These are phyloP conservation scores for Biscogniauxia sp. DNA, from an alignment of 2,329 filamentous ascomycete species.

Conservation along the genomic window DNA sequence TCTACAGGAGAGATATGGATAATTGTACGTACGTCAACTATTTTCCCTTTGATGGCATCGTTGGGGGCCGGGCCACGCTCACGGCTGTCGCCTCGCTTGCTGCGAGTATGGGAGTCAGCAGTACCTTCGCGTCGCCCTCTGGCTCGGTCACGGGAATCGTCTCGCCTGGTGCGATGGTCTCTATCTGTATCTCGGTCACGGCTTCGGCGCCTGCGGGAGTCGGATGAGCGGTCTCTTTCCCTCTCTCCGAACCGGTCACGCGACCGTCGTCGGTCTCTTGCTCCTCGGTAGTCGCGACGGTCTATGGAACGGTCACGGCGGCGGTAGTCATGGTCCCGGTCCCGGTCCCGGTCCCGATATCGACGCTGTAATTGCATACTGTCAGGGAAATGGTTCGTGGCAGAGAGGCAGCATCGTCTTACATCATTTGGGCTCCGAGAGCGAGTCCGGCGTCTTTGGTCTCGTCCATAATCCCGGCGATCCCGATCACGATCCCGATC, in stretches of 20 bases:
- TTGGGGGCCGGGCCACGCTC: slow-evolving; percentile 49
- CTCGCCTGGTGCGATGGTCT: slow-evolving; percentile 67
- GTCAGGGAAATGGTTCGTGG: slow-evolving; percentile 39
- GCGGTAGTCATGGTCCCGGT: slow-evolving; percentile 57
- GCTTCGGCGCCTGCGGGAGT: slow-evolving; percentile 57
- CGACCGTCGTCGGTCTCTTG: slow-evolving; percentile 64
- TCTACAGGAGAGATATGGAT: neutral
- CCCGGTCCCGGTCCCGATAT: slow-evolving; percentile 53
- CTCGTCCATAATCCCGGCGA: slow-evolving; percentile 46
- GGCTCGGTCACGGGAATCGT: slow-evolving; percentile 67
- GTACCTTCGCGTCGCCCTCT: slow-evolving; percentile 66
- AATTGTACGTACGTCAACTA: slow-evolving; percentile 52
- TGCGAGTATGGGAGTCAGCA: slow-evolving; percentile 66
- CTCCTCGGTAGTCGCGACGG: slow-evolving; percentile 54
- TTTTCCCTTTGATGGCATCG: slow-evolving; percentile 48
- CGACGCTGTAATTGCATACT: slow-evolving; percentile 47
- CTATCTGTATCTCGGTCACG: slow-evolving; percentile 56
- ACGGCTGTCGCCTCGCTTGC: slow-evolving; percentile 63
- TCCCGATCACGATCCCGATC: slow-evolving; percentile 47
- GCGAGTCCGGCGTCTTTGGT: slow-evolving; percentile 48
- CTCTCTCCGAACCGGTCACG: slow-evolving; percentile 56
- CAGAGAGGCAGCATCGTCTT: slow-evolving; percentile 35
- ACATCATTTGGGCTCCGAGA: slow-evolving; percentile 63
- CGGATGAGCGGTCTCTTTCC: slow-evolving; percentile 54
- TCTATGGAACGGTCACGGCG: slow-evolving; percentile 70